phyloP scores from a whole-genome alignment of 2,329 filamentous ascomycete genomes.

The Colletotrichum caudatum region DNA sequence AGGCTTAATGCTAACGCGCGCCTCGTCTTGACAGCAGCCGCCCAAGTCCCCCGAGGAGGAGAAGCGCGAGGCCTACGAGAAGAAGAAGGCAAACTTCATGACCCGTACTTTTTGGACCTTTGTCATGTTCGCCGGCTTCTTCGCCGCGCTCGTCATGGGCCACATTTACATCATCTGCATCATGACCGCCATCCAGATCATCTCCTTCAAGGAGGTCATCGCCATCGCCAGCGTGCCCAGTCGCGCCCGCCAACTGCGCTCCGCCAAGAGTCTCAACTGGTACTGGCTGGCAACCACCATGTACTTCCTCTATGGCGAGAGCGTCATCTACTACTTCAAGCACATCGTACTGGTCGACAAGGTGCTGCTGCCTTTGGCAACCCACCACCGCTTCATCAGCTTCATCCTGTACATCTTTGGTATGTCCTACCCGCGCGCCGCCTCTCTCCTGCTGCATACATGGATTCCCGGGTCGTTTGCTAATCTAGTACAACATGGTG shows the following conservation, averaged over 20 bases:
- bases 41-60: constrained; percentile 53
- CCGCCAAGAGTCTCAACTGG: constrained; percentile 98
- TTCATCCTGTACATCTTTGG: constrained; percentile 98
- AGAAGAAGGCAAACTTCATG: constrained; percentile 98
- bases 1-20: constrained; percentile 10
- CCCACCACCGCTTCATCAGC: constrained; percentile 98
- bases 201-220: constrained; percentile 99
- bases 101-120: constrained; percentile 98
- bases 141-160: constrained; percentile 90
- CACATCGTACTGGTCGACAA: constrained; percentile 96
- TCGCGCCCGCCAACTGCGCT: constrained; percentile 87
- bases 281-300: constrained; percentile 99
- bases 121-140: constrained; percentile 96
- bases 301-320: constrained; percentile 99
- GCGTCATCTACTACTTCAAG: constrained; percentile 99
- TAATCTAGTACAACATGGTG: constrained; percentile 47
- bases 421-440: constrained; percentile 57
- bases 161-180: constrained; percentile 97
- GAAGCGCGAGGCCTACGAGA: constrained; percentile 81
- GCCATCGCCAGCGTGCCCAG: constrained; percentile 96
- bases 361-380: constrained; percentile 91
- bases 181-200: constrained; percentile 92
- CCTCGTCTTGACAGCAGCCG: constrained; percentile 53
- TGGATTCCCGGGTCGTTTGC: neutral
- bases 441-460: neutral